Evolutionary conservation across 2,329 filamentous ascomycete genomes (phyloP), one percentile per base, ranked within the genome.

Genomic region (Aspergillus sp.): DNA sequence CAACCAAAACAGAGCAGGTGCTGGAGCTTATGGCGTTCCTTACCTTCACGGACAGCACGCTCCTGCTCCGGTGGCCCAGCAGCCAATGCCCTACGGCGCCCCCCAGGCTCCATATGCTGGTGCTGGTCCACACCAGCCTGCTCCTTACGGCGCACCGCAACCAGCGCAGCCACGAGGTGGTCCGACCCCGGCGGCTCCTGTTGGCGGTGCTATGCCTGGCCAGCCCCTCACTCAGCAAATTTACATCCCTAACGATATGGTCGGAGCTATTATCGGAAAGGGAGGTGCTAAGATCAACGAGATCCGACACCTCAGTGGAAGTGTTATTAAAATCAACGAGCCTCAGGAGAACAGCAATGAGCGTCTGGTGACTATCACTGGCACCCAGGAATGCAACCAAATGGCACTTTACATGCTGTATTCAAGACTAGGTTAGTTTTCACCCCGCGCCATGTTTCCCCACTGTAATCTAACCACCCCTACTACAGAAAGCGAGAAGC

Each of bases 371-470:
- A 99, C 95, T 15, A 96, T 99, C 67, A 97, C 95, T 2, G 95
- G 95, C 64, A 98, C 95, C 6, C 92, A 96, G 69, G 95, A 99
- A 78, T 97, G 92, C 82, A 99, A 99, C 79, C 91, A 96, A 71
- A 98, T 99, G 93, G 95, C 95, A n/a, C 80, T 99, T 56, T 99
- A 98, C 79, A 97, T 99, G 93, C 86, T 99, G 55, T 99, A 99
- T 78, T 96, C 91, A 59, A 87, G 95, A 83, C 89, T 99, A 75
- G 95, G 95, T 96, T 78, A 56, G 66, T 69, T 9, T 41, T 52
- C 55, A 11, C 11, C 9, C 45, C 17, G 27, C 37, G 21, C 6
- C 23, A 17, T 14, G 11, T n/a, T 21, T 4, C 4, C n/a, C 9
- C 6, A 46, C 12, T 31, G 27, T 31, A 31, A 12, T 17, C 46